Evolutionary conservation across 345 rosid species (phyloP).

Genomic region (Salix koriyanagi): DNA sequence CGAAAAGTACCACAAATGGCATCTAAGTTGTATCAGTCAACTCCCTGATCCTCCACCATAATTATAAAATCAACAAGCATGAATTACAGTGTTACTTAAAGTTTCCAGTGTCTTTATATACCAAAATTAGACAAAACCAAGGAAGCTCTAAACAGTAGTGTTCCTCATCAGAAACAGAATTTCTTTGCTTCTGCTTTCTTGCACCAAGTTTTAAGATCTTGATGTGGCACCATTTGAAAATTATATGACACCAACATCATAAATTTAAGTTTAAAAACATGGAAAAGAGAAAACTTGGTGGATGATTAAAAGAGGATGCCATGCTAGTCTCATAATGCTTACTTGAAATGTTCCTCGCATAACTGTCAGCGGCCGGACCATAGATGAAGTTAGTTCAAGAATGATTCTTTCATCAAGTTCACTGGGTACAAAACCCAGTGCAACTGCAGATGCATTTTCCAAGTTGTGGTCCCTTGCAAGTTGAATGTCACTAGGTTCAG

Average conservation of each 20-base stretch:
- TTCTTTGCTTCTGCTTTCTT: background rate
- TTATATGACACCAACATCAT: background rate
- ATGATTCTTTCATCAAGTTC: constrained; percentile 86
- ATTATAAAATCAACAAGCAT: background rate
- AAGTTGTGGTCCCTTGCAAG: constrained; percentile 46
- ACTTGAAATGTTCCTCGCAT: constrained; percentile 91
- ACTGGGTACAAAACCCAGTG: constrained; percentile 85
- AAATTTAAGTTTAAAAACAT: background rate
- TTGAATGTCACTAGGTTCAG: constrained; percentile 47
- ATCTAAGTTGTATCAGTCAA: background rate
- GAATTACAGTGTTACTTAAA: background rate
- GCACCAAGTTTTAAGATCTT: background rate
- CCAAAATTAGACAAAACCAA: background rate
- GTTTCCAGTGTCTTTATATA: background rate
- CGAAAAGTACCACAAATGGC: background rate
- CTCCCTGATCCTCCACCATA: background rate
- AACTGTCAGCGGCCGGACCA: constrained; percentile 89
- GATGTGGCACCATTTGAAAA: background rate
- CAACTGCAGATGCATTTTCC: constrained; percentile 54
- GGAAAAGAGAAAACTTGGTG: background rate
- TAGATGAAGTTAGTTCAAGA: constrained; percentile 87
- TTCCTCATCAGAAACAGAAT: background rate
- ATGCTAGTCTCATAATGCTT: constrained; percentile 22
- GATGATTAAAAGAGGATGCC: background rate
- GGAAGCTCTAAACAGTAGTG: background rate